Evolutionary conservation across 2,329 filamentous ascomycete genomes (phyloP).

Genomic region (Fusarium citri): DNA sequence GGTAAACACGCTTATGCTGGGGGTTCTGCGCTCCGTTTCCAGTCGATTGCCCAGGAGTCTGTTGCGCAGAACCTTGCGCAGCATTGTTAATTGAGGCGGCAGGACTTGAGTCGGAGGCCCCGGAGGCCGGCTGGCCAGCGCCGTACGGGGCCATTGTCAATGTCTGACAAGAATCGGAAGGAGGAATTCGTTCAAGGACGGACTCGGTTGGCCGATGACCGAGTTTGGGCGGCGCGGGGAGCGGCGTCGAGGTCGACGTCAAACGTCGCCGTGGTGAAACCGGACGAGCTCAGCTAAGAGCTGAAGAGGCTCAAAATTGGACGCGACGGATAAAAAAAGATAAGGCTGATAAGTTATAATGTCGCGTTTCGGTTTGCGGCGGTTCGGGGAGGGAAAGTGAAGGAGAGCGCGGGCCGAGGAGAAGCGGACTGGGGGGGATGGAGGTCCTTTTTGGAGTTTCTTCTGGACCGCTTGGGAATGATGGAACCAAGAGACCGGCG

Average conservation of each 20-base stretch:
- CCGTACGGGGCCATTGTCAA: slow-evolving; percentile 44
- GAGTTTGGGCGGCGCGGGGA: slow-evolving; percentile 23
- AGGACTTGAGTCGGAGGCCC: slow-evolving; percentile 44
- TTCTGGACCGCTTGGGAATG: slow-evolving; percentile 23
- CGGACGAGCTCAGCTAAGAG: slow-evolving; percentile 23
- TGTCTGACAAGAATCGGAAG: slow-evolving; percentile 1
- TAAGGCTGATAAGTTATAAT: slow-evolving; percentile 31
- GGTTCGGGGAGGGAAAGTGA: slow-evolving; percentile 49
- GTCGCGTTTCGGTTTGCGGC: slow-evolving; percentile 51
- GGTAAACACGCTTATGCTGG: slow-evolving; percentile 72
- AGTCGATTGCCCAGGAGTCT: slow-evolving; percentile 29
- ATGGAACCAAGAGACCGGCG: background rate
- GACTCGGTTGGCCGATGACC: slow-evolving; percentile 11
- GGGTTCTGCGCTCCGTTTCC: slow-evolving; percentile 28
- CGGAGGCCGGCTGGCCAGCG: slow-evolving; percentile 35
- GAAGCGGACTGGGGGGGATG: slow-evolving; percentile 43
- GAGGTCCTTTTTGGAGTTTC: slow-evolving; percentile 44
- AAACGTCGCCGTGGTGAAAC: slow-evolving; percentile 19
- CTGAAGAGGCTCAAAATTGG: slow-evolving; percentile 13
- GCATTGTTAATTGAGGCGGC: slow-evolving; percentile 40
- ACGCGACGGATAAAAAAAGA: slow-evolving; percentile 9
- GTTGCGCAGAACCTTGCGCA: slow-evolving; percentile 38
- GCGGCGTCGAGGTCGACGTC: slow-evolving; percentile 17
- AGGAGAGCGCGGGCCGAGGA: slow-evolving; percentile 42
- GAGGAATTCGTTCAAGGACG: slow-evolving; percentile 11